Percentiles rank a stretch among this genome's conserved stretches.
Conservation (phyloP, 2,329 filamentous ascomycete species). For the Cladosporium sp. region DNA sequence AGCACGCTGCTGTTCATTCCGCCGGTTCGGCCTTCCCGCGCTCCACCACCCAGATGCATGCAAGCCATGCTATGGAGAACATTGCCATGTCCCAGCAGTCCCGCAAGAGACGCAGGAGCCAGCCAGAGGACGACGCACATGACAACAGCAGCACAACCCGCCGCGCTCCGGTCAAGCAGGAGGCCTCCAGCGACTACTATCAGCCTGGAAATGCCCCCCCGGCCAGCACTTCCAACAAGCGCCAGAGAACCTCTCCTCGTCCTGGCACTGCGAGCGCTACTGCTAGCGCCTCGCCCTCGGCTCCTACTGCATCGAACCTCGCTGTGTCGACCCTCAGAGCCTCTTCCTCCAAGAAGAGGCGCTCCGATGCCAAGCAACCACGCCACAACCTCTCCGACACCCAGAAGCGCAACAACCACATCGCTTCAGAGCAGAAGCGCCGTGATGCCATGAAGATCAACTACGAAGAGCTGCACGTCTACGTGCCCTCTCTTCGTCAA, state of each 20-base stretch:
- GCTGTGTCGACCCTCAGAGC: not conserved
- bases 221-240: slow-evolving; percentile 8
- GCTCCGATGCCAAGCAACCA: slow-evolving; percentile 1
- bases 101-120: slow-evolving; percentile 14
- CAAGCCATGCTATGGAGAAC: not conserved
- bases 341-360: slow-evolving; percentile 9
- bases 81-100: not conserved
- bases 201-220: not conserved
- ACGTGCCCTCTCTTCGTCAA: slow-evolving; percentile 73
- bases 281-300: slow-evolving; percentile 1
- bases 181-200: not conserved
- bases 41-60: not conserved
- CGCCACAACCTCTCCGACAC: slow-evolving; percentile 67
- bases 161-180: slow-evolving; percentile 7
- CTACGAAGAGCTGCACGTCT: slow-evolving; percentile 74
- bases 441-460: slow-evolving; percentile 78
- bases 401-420: slow-evolving; percentile 83
- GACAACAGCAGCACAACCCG: not conserved
- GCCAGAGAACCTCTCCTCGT: slow-evolving; percentile 1
- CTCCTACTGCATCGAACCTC: not conserved
- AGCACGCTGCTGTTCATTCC: not conserved
- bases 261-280: not conserved
- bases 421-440: slow-evolving; percentile 83
- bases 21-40: not conserved
- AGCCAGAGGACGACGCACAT: not conserved